phyloP scores from a whole-genome alignment of 2,329 filamentous ascomycete genomes.

The Pseudogymnoascus sp. region DNA sequence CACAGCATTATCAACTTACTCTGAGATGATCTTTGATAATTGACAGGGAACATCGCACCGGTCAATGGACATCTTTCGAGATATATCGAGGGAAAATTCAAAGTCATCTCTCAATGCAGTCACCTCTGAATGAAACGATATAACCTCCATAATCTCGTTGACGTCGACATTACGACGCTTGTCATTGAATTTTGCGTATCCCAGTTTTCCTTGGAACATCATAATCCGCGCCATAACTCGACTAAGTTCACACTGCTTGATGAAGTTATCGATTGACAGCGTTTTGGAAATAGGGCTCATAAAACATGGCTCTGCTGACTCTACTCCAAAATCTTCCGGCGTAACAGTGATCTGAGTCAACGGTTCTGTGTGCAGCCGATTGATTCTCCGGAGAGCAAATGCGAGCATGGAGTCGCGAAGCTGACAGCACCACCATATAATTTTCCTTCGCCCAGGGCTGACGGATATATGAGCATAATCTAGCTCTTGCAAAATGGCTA shows the following conservation, averaged over 20 bases:
- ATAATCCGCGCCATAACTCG: constrained; percentile 12
- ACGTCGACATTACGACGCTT: background rate
- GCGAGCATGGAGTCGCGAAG: constrained; percentile 10
- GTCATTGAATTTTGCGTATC: constrained; percentile 7
- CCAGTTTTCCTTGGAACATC: constrained; percentile 1
- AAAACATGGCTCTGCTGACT: constrained; percentile 3
- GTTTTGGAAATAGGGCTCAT: background rate
- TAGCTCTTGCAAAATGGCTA: constrained; percentile 2
- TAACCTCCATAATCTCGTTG: constrained; percentile 10
- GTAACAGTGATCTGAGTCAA: background rate
- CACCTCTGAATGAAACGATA: constrained; percentile 8
- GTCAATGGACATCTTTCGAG: background rate
- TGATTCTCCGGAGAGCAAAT: constrained; percentile 7
- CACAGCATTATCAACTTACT: background rate
- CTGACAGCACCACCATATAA: constrained; percentile 12
- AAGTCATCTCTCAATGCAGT: background rate
- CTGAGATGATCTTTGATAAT: constrained; percentile 1
- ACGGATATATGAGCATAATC: background rate
- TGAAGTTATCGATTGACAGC: constrained; percentile 10
- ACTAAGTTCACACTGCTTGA: constrained; percentile 10
- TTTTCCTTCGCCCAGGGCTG: constrained; percentile 1
- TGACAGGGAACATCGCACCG: constrained; percentile 9
- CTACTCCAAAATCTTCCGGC: constrained; percentile 2
- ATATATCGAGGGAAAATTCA: background rate
- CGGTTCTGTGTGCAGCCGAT: constrained; percentile 1